Evolutionary conservation across 1,284 basidiomycete species (phyloP), one percentile per base, ranked within the genome.

Genomic region (Cryptococcus sp.): DNA sequence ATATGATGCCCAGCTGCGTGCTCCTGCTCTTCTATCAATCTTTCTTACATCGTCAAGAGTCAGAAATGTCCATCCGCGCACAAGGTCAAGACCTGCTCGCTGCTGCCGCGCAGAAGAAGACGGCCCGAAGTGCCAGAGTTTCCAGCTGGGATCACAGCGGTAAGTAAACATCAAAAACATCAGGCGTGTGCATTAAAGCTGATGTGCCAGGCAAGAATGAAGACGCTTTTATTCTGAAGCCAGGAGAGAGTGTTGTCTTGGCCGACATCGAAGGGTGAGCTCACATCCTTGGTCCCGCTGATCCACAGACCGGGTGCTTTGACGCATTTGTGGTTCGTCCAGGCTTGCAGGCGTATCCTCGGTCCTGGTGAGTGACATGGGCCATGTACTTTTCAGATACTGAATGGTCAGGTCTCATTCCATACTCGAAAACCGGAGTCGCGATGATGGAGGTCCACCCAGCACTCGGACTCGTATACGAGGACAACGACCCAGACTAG

Each of bases 61-160:
- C n/a, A n/a, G n/a, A n/a, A n/a, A 43, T 32, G 24, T 32, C 41
- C 16, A 43, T 43, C 41, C 16, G 25, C 11, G 41, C 24, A 14
- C 25, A 43, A 31, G 41, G 28, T 6, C 41, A 43, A 32, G 41
- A 43, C 21, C 28, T 43, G 48, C 54, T 26, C 47, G 42, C 51
- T 12, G 39, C 21, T 18, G 35, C 12, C 32, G 35, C 42, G 12
- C 60, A 51, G 22, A 69, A 80, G 65, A 76, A 78, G 59, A 28
- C 81, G 62, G 74, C 74, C 39, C 63, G 56, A 57, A 52, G 51
- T 23, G 53, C 47, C 11, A 7, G 41, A 14, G 41, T 43, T 6
- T 43, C 41, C 25, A 43, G 41, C 23, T 43, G 41, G 41, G 41
- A 43, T 43, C 41, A 43, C 21, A 16, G 12, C n/a, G 41, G 41